Conservation (phyloP, 2,329 filamentous ascomycete genomes). For the Nothophoma quercina region DNA sequence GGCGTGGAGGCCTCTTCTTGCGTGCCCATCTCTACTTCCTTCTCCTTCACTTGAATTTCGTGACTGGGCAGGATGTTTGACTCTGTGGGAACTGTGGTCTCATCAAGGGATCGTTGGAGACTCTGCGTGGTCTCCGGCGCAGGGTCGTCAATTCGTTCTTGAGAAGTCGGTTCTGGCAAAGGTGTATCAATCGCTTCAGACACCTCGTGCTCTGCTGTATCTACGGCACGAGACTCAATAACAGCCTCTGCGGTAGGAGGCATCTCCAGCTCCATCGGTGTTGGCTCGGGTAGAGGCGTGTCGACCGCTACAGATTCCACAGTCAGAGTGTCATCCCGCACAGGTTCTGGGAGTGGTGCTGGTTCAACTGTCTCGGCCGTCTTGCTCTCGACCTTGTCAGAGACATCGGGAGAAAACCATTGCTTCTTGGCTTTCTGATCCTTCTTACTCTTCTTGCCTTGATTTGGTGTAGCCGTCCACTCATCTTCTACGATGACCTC, state of each 20-base stretch:
- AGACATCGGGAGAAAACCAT: conserved; percentile 15
- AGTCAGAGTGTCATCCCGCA: not conserved
- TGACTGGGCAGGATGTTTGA: not conserved
- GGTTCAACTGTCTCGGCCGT: not conserved
- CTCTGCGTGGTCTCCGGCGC: not conserved
- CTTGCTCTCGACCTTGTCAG: conserved; percentile 7
- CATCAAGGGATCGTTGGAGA: not conserved
- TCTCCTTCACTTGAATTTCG: not conserved
- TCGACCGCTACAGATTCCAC: not conserved
- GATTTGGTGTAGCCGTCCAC: conserved; percentile 24
- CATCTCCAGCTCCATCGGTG: conserved; percentile 1
- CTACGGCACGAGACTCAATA: not conserved
- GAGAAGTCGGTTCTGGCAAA: not conserved
- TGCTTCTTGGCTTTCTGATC: conserved; percentile 38
- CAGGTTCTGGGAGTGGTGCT: not conserved
- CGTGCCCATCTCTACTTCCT: not conserved
- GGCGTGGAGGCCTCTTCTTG: conserved; percentile 15
- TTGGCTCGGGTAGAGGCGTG: conserved; percentile 1
- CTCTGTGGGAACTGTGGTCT: not conserved
- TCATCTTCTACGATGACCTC: conserved; percentile 26
- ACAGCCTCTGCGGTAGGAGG: not conserved
- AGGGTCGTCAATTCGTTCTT: not conserved
- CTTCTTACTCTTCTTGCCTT: conserved; percentile 40
- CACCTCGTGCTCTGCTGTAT: not conserved
- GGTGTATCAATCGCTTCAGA: not conserved